phyloP scores from a whole-genome alignment of 176 grass and related monocot species.

The Oryza longistaminata region DNA sequence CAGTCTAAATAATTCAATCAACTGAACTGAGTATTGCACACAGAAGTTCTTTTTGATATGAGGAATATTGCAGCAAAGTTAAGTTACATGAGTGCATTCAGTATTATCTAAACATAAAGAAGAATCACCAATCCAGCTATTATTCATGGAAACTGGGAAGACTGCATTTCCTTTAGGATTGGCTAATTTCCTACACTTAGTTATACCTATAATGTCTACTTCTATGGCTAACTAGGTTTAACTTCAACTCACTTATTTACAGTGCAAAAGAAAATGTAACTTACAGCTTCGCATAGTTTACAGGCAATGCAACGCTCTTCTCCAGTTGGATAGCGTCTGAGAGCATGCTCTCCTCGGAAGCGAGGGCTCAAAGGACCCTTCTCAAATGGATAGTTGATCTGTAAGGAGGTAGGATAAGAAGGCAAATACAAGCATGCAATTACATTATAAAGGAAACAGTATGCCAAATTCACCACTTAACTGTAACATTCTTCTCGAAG shows the following conservation, averaged over 20 bases:
- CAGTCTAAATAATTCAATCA: neutral
- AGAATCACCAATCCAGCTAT: neutral
- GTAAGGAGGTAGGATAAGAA: conserved; percentile 1
- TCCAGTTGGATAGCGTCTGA: conserved; percentile 89
- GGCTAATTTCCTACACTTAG: neutral
- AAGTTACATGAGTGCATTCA: neutral
- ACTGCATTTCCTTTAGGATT: neutral
- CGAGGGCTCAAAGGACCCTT: conserved; percentile 97
- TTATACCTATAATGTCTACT: neutral
- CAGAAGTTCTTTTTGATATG: neutral
- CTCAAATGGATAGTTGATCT: conserved; percentile 99
- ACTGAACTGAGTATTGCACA: neutral
- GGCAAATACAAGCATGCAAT: neutral
- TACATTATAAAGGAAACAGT: too few species aligned
- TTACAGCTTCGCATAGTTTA: conserved; percentile 98
- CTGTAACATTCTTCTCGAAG: conserved; percentile 89
- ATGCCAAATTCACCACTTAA: conserved; percentile 48
- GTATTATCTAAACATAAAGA: neutral
- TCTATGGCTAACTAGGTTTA: neutral
- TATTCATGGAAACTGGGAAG: neutral
- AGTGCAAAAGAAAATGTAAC: conserved; percentile 38
- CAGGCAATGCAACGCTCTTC: conserved; percentile 99
- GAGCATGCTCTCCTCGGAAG: conserved; percentile 96
- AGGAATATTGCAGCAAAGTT: neutral
- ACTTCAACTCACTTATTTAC: neutral